Base-by-base conservation (phyloP, 768 basidiomycete species). In the Tylopilus sp. region DNA sequence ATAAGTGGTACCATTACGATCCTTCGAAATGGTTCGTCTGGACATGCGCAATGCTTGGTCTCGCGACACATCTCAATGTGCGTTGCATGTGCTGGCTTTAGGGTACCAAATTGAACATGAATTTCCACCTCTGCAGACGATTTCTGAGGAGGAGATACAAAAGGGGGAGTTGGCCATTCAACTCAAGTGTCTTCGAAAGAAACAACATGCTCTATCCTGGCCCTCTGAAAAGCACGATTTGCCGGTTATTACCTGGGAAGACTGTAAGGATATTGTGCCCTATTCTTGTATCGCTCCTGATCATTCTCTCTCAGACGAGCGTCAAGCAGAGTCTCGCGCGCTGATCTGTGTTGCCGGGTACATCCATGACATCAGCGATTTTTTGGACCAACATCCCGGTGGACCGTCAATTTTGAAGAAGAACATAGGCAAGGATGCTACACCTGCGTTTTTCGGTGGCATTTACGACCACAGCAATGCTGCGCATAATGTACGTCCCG, bases 121-220 rank as follows among this genome's bases (percentile, higher is more conserved):
- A n/a, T n/a, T n/a, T n/a, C n/a, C 15, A 57, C 36, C 4, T 82
- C 80, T 74, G 11, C 50, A 52, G 53, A 47, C 22, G 9, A 44
- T 55, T 23, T 79, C 81, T 6, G 81, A 82, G 45, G 83, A 83
- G 63, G 83, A 85, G 63, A 79, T 85, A 57, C 70, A 71, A 57
- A 95, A 95, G 75, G 91, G 91, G 39, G 85, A 91, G 67, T 77
- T 93, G 46, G 92, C 93, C 21, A 89, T 95, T 87, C 80, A 93
- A 68, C 79, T 95, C 59, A 92, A 90, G 77, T 82, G 82, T 57
- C 77, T 95, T 25, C 79, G 85, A 52, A 78, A 80, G 64, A 83
- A 83, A 23, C 85, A 89, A 65, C 87, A 92, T 36, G 71, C 67
- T 17, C 75, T 95, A 40, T 65, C 70, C 10, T 95, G 91, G 91